phyloP scores from a whole-genome alignment of 1,139 yeast species.

The Geotrichum bryndzae region DNA sequence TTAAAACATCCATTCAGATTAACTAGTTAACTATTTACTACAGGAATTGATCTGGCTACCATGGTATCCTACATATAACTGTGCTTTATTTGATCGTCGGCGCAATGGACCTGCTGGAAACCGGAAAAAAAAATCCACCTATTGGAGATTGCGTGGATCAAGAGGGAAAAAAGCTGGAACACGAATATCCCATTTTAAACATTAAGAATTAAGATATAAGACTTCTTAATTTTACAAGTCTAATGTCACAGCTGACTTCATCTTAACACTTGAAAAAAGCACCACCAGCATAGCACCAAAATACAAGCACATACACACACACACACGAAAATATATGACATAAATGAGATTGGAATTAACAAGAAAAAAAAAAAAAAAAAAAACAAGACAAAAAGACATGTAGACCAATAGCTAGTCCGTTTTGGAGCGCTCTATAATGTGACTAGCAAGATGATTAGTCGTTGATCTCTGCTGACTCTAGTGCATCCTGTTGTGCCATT shows the following conservation, averaged over 20 bases:
- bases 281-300: background rate
- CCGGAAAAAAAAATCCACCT: too few species aligned
- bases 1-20: too few species aligned
- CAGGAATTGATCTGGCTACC: too few species aligned
- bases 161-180: background rate
- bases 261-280: background rate
- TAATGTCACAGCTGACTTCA: too few species aligned
- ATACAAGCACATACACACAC: background rate
- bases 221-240: background rate
- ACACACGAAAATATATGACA: background rate
- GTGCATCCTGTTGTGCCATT: slow-evolving; percentile 72
- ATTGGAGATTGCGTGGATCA: background rate
- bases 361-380: background rate
- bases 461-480: slow-evolving; percentile 58
- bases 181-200: background rate
- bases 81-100: too few species aligned
- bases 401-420: background rate
- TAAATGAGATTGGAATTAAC: background rate
- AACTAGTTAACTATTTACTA: too few species aligned
- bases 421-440: background rate
- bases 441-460: slow-evolving; percentile 27
- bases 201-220: background rate
- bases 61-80: too few species aligned
- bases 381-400: background rate
- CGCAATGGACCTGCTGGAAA: too few species aligned